Base-by-base conservation (phyloP, 192 early-diverging fungal genomes). In the Backusella mclennaniae region DNA sequence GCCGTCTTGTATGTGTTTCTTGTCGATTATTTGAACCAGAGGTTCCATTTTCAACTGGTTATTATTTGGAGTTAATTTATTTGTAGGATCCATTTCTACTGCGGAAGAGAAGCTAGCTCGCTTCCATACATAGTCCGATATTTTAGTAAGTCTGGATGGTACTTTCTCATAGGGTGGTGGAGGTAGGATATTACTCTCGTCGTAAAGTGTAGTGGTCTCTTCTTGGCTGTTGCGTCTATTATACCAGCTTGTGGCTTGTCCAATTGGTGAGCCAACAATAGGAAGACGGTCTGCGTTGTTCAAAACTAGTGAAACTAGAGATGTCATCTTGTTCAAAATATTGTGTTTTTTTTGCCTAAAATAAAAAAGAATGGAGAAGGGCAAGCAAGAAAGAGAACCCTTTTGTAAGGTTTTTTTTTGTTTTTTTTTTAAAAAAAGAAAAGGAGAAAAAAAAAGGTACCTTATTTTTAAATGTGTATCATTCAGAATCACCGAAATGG, bases 1-100 rank as follows among this genome's bases (percentile, higher is more conserved):
- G 19, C 66, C 80, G 21, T 81, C 52, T 39, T 81, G 72, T 14
- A 77, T 56, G 19, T 79, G 73, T 31, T 79, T 79, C 49, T 79
- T 74, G 35, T 79, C 78, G 19, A 79, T 52, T 26, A 63, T 29
- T 4, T 63, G 56, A 26, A 14, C 23, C 3, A 26, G 21, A 63
- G 23, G 26, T 3, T 63, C 56, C 26, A 29, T 19, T 8, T 63
- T 63, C 26, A 63, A 29, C 26, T 63, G 56, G 2, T 12, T 39
- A 29, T 63, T 63, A 29, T 63, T 63, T 63, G 26, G 56, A 63
- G 26, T 23, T 12, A 63, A 8, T 9, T 63, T 63, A 63, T 63
- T 63, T 26, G 11, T 29, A 4, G 26, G 56, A 14, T 63, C 56
- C 26, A 63, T 29, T 31, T 63, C 56, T 63, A 63, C 26, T 63